phyloP scores from a whole-genome alignment of 768 basidiomycete genomes.

The Naganishia vishniacii region DNA sequence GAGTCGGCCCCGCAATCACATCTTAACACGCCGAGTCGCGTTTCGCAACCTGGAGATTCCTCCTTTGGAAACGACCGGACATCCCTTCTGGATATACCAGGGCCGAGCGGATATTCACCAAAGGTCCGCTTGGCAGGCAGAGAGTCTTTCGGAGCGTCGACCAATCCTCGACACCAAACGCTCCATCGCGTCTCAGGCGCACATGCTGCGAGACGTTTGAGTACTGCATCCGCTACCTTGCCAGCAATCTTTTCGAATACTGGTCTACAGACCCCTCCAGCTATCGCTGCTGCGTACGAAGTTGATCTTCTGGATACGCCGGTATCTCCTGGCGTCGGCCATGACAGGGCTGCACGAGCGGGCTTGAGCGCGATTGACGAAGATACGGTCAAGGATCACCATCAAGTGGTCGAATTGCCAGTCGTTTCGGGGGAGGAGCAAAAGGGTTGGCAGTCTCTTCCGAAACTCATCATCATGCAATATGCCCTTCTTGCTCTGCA shows the following conservation, averaged over 20 bases:
- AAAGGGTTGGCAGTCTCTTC: slow-evolving; percentile 63
- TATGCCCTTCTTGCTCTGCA: slow-evolving; percentile 29
- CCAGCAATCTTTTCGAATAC: slow-evolving; percentile 79
- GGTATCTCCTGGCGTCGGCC: not conserved
- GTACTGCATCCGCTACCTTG: slow-evolving; percentile 48
- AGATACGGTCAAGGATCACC: slow-evolving; percentile 47
- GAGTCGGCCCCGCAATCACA: slow-evolving; percentile 40
- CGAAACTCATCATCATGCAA: slow-evolving; percentile 77
- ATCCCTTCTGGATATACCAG: not conserved
- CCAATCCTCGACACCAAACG: slow-evolving; percentile 11
- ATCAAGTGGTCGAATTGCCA: not conserved
- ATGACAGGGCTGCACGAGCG: slow-evolving; percentile 1
- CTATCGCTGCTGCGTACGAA: slow-evolving; percentile 52
- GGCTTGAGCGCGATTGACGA: slow-evolving; percentile 41
- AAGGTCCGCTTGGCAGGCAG: slow-evolving; percentile 12
- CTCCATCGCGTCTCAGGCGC: slow-evolving; percentile 12
- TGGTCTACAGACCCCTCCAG: slow-evolving; percentile 71
- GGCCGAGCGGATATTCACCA: not conserved
- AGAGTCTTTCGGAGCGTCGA: not conserved
- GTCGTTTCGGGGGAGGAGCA: slow-evolving; percentile 34
- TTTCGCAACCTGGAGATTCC: not conserved
- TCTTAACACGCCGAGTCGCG: slow-evolving; percentile 24
- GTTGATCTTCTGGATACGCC: slow-evolving; percentile 31
- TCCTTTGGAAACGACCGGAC: slow-evolving; percentile 12
- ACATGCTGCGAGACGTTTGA: slow-evolving; percentile 35